A percentile compares a stretch with the other conserved stretches of the same genome.
Evolutionary conservation across 2,329 filamentous ascomycete species (phyloP).

Genomic region (Metarhizium anisopliae): DNA sequence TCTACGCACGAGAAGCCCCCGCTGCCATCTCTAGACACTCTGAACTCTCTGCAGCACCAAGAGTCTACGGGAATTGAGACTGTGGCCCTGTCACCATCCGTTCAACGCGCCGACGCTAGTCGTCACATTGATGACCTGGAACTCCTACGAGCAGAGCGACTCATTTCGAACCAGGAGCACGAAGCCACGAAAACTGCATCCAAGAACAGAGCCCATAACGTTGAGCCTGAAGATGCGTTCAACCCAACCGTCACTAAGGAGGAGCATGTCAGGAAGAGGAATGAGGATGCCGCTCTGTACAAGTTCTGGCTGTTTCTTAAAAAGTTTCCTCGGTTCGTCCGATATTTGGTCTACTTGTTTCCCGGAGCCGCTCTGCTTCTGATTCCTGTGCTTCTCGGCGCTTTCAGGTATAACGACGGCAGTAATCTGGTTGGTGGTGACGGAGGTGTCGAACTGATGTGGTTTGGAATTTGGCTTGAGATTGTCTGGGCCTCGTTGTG

Average conservation of each 20-base stretch:
- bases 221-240: slow-evolving; percentile 36
- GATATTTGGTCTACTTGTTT: slow-evolving; percentile 39
- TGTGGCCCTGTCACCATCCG: slow-evolving; percentile 13
- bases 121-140: slow-evolving; percentile 41
- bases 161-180: slow-evolving; percentile 34
- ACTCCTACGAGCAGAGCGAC: slow-evolving; percentile 36
- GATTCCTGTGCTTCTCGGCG: slow-evolving; percentile 36
- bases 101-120: slow-evolving; percentile 23
- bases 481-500: slow-evolving; percentile 89
- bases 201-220: slow-evolving; percentile 23
- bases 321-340: slow-evolving; percentile 40
- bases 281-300: slow-evolving; percentile 25
- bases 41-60: slow-evolving; percentile 18
- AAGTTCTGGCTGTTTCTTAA: slow-evolving; percentile 35
- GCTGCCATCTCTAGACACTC: slow-evolving; percentile 20
- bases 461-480: slow-evolving; percentile 95
- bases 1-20: slow-evolving; percentile 15
- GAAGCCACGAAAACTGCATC: slow-evolving; percentile 16
- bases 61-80: slow-evolving; percentile 14
- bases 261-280: slow-evolving; percentile 19
- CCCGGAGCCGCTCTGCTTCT: slow-evolving; percentile 36
- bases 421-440: slow-evolving; percentile 47
- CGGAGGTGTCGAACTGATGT: slow-evolving; percentile 70
- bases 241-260: slow-evolving; percentile 24
- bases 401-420: slow-evolving; percentile 26